A percentile compares a stretch with the other conserved stretches of the same genome.
Evolutionary conservation across 1,284 basidiomycete genomes (phyloP).

Genomic region (Cryptococcus neoformans): DNA sequence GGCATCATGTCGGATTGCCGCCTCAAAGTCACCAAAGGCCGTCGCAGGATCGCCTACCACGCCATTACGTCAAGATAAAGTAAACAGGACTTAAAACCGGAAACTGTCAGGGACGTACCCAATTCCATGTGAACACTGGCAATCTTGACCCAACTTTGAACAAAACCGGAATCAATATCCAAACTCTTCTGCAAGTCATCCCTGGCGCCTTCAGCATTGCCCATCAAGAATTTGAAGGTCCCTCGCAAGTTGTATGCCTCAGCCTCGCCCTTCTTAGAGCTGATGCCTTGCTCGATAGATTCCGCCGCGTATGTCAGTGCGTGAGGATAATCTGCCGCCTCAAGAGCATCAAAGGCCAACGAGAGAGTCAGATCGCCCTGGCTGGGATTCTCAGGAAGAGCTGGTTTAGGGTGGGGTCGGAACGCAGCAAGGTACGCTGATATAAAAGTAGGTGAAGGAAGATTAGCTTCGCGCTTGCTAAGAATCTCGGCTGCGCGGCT

Average conservation of each 20-base stretch:
- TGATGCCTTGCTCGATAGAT: slow-evolving; percentile 82
- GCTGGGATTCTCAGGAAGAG: slow-evolving; percentile 70
- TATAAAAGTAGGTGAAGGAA: slow-evolving; percentile 91
- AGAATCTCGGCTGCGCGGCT: slow-evolving; percentile 29
- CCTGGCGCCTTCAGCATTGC: slow-evolving; percentile 80
- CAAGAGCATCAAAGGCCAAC: slow-evolving; percentile 77
- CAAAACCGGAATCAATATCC: slow-evolving; percentile 67
- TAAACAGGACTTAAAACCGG: not conserved
- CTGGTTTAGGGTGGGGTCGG: slow-evolving; percentile 71
- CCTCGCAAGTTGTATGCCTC: slow-evolving; percentile 91
- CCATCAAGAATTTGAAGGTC: slow-evolving; percentile 95
- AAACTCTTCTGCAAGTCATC: slow-evolving; percentile 78
- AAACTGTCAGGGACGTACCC: slow-evolving; percentile 46
- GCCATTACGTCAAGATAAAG: not conserved
- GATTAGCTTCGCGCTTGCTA: slow-evolving; percentile 67
- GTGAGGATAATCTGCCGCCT: slow-evolving; percentile 82
- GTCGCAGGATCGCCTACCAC: slow-evolving; percentile 58
- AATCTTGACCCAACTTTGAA: slow-evolving; percentile 94
- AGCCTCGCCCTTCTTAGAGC: slow-evolving; percentile 70
- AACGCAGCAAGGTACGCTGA: slow-evolving; percentile 97
- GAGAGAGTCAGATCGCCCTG: slow-evolving; percentile 80
- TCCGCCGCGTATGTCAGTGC: slow-evolving; percentile 78
- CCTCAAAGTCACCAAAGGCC: slow-evolving; percentile 88
- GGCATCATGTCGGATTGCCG: slow-evolving; percentile 77
- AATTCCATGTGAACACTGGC: slow-evolving; percentile 98